phyloP scores from a whole-genome alignment of 495 filamentous ascomycete genomes.

The Astrothelium macrocarpum region DNA sequence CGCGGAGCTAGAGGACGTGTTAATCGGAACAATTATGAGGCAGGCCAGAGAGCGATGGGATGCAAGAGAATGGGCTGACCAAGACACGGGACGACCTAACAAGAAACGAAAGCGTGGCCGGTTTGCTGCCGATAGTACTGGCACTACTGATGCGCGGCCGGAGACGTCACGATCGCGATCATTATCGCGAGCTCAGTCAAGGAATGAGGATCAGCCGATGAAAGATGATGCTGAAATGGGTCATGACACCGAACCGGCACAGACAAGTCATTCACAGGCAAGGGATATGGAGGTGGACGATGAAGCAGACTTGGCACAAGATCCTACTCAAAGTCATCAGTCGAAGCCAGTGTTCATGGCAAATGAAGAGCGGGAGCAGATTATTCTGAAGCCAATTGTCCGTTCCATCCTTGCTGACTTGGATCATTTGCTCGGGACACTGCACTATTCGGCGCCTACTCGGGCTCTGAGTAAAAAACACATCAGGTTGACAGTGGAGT shows the following conservation, averaged over 20 bases:
- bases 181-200: not conserved
- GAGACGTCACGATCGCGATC: not conserved
- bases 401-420: constrained; percentile 55
- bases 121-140: not conserved
- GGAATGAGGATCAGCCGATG: too few relatives aligned
- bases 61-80: constrained; percentile 23
- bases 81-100: constrained; percentile 8
- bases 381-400: constrained; percentile 52
- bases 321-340: not conserved
- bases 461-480: constrained; percentile 1
- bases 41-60: constrained; percentile 55
- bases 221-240: too few relatives aligned
- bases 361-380: constrained; percentile 54
- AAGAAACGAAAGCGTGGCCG: constrained; percentile 14
- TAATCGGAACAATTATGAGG: constrained; percentile 52
- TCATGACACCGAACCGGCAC: too few relatives aligned
- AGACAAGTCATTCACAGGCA: not conserved
- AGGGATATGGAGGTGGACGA: constrained; percentile 9
- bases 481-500: constrained; percentile 9
- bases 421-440: constrained; percentile 53
- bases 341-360: constrained; percentile 38
- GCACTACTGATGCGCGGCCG: constrained; percentile 11
- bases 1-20: constrained; percentile 51
- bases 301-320: constrained; percentile 13
- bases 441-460: constrained; percentile 39